phyloP scores from a whole-genome alignment of 352 stramenopile genomes.

The Pythium volutum region DNA sequence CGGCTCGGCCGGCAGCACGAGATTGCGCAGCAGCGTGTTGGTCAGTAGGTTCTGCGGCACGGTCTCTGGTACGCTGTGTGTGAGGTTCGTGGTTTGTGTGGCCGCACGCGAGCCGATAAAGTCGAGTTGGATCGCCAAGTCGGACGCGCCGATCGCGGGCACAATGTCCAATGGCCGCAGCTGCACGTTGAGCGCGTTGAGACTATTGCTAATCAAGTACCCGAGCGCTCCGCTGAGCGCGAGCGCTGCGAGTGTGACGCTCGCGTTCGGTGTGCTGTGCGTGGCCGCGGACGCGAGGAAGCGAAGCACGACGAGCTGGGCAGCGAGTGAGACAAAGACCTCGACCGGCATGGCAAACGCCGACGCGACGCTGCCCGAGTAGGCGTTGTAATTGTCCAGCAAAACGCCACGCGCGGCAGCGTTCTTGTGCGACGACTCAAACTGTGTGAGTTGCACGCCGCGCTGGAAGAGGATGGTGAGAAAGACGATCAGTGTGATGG shows the following conservation, averaged over 20 bases:
- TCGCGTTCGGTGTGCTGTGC: background rate
- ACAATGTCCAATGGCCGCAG: background rate
- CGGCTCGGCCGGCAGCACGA: no score
- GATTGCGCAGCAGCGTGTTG: no score
- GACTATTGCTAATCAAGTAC: conserved; percentile 8
- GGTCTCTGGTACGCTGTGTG: background rate
- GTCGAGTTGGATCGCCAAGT: background rate
- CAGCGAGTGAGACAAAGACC: background rate
- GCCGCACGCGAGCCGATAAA: background rate
- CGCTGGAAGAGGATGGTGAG: no score
- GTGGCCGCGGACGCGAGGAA: background rate
- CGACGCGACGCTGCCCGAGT: conserved; percentile 3
- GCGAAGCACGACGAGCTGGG: conserved; percentile 4
- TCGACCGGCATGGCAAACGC: background rate
- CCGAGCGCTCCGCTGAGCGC: background rate
- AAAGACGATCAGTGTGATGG: no score
- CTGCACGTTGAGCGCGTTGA: conserved; percentile 15
- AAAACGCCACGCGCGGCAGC: background rate
- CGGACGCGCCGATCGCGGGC: background rate
- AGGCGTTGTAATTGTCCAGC: conserved; percentile 8
- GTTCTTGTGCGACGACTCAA: background rate
- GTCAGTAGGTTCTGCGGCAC: background rate
- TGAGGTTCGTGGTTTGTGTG: background rate
- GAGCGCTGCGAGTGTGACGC: background rate
- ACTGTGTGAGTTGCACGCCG: background rate